These are phyloP conservation scores for Penicillium manginii DNA, from an alignment of 495 filamentous ascomycete species.

Conservation along the genomic window DNA sequence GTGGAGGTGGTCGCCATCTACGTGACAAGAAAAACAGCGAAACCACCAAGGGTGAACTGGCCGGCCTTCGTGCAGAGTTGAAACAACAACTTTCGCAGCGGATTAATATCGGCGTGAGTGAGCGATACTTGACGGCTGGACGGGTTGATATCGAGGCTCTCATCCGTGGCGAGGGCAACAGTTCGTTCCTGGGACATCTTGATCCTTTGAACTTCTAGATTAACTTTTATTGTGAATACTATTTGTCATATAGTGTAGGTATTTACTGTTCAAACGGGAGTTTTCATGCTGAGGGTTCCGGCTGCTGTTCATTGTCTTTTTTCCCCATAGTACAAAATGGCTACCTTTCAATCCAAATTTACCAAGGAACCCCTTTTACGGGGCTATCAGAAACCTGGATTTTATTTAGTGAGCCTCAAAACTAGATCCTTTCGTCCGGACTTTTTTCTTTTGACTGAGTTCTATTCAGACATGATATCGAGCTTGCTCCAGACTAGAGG, in stretches of 20 bases:
- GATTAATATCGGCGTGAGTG: constrained; percentile 90
- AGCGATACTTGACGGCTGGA: constrained; percentile 81
- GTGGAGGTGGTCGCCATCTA: constrained; percentile 69
- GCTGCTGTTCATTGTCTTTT: background rate
- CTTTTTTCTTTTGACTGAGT: background rate
- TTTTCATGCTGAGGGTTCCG: background rate
- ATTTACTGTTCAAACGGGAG: background rate
- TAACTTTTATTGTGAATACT: background rate
- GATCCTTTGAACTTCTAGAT: constrained; percentile 52
- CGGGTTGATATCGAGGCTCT: constrained; percentile 81
- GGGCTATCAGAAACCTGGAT: too few species aligned
- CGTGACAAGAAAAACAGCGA: constrained; percentile 71
- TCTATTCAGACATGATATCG: too few species aligned
- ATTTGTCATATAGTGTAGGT: constrained; percentile 1
- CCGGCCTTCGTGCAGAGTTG: constrained; percentile 45
- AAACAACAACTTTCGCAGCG: constrained; percentile 66
- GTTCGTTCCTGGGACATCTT: constrained; percentile 66
- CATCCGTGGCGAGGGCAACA: constrained; percentile 61
- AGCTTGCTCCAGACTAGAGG: too few species aligned
- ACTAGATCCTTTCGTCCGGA: background rate
- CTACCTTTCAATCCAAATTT: background rate
- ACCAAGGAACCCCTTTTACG: background rate
- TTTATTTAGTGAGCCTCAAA: background rate
- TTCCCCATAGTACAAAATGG: background rate
- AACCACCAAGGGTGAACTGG: constrained; percentile 72